phyloP scores from a whole-genome alignment of 306 rosid species.

The Cicer yamashitae region DNA sequence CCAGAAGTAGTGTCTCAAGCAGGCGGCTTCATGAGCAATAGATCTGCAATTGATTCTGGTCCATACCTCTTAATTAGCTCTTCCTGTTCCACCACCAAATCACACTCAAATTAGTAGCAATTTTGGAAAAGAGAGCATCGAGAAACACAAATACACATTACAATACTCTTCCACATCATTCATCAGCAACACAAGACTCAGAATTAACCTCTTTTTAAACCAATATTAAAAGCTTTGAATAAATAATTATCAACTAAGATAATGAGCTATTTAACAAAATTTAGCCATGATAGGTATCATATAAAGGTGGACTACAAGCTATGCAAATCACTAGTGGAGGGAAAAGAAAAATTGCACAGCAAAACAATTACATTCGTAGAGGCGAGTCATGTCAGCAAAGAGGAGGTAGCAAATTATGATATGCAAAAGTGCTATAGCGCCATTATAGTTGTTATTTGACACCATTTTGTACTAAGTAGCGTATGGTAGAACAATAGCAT shows the following conservation, averaged over 20 bases:
- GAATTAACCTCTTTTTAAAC: neutral
- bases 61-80: slow-evolving; percentile 51
- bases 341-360: neutral
- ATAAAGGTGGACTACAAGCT: neutral
- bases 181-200: neutral
- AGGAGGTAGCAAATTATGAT: neutral
- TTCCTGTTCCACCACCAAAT: slow-evolving; percentile 54
- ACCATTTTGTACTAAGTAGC: too few species aligned
- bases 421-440: too few species aligned
- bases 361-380: neutral
- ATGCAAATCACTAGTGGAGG: neutral
- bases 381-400: neutral
- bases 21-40: slow-evolving; percentile 47
- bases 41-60: slow-evolving; percentile 52
- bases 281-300: neutral
- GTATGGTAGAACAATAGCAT: too few species aligned
- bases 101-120: slow-evolving; percentile 25
- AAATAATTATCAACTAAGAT: slow-evolving; percentile 6
- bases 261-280: neutral
- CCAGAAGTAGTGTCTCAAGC: slow-evolving; percentile 17
- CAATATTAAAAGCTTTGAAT: slow-evolving; percentile 1
- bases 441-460: too few species aligned
- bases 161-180: neutral
- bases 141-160: neutral
- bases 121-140: slow-evolving; percentile 8